These are phyloP conservation scores for Aspergillus ibericus DNA, from an alignment of 2,329 filamentous ascomycete genomes.

Conservation along the genomic window DNA sequence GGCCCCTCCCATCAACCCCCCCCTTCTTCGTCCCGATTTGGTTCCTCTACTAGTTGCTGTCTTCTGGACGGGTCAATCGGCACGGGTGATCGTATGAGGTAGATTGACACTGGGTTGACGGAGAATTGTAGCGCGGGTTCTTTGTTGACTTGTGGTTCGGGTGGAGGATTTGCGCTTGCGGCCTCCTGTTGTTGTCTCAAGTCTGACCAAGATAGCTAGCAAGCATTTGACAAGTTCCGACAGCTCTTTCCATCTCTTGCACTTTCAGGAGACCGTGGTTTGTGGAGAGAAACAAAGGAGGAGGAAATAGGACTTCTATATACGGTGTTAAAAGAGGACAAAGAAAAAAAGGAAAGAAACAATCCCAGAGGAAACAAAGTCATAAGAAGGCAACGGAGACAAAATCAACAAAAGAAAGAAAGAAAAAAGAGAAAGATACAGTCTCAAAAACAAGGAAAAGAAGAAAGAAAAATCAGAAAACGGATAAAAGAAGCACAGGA, in stretches of 20 bases:
- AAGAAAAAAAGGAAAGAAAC: constrained; percentile 21
- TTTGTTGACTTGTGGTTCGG: constrained; percentile 23
- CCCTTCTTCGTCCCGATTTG: constrained; percentile 9
- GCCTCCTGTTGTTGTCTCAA: constrained; percentile 39
- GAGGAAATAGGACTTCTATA: constrained; percentile 20
- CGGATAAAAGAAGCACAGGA: constrained; percentile 5
- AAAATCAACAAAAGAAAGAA: constrained; percentile 13
- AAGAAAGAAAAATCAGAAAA: constrained; percentile 9
- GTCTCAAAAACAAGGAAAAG: constrained; percentile 4
- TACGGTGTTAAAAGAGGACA: constrained; percentile 19
- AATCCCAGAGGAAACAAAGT: background rate
- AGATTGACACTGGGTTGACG: constrained; percentile 23
- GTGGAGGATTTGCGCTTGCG: constrained; percentile 32
- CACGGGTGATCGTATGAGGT: constrained; percentile 22
- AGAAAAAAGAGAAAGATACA: constrained; percentile 15
- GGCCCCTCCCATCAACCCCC: constrained; percentile 1
- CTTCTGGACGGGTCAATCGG: constrained; percentile 22
- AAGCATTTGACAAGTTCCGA: constrained; percentile 47
- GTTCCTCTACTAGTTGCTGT: constrained; percentile 20
- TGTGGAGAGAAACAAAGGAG: constrained; percentile 24
- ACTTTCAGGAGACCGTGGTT: constrained; percentile 29
- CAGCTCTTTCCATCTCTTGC: constrained; percentile 38
- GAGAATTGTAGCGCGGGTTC: constrained; percentile 27
- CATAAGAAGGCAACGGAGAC: constrained; percentile 13
- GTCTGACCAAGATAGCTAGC: constrained; percentile 47